phyloP scores from a whole-genome alignment of 768 basidiomycete species.

The Panaeolus papilionaceus region DNA sequence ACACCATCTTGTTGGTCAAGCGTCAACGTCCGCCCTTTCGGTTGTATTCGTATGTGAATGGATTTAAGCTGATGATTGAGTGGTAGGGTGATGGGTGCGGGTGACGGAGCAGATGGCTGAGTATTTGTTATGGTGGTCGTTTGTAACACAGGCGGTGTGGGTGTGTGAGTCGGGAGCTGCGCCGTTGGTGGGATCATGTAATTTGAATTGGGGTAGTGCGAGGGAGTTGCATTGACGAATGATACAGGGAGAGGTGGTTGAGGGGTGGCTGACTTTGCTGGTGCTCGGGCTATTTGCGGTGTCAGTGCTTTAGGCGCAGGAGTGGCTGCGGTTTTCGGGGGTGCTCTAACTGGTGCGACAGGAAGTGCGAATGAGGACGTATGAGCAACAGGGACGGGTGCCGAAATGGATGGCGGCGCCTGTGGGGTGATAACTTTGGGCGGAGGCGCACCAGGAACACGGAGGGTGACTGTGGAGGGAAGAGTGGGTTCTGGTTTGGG shows the following conservation, averaged over 20 bases:
- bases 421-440: constrained; percentile 28
- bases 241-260: constrained; percentile 40
- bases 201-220: constrained; percentile 50
- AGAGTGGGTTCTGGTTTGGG: constrained; percentile 26
- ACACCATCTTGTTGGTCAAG: constrained; percentile 77
- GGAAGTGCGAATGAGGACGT: constrained; percentile 29
- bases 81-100: constrained; percentile 42
- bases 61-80: constrained; percentile 55
- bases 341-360: constrained; percentile 27
- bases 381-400: constrained; percentile 31
- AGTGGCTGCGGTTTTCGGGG: constrained; percentile 1
- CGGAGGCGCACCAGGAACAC: constrained; percentile 42
- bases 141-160: constrained; percentile 30
- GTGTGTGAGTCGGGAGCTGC: constrained; percentile 27
- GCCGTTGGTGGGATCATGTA: constrained; percentile 30
- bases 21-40: constrained; percentile 59
- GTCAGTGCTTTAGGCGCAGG: constrained; percentile 32
- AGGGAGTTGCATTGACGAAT: constrained; percentile 41
- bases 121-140: constrained; percentile 31
- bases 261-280: constrained; percentile 38
- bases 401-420: constrained; percentile 20
- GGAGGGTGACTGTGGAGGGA: constrained; percentile 38
- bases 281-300: constrained; percentile 29
- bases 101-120: constrained; percentile 44
- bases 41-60: constrained; percentile 61